Percentiles rank a stretch among this genome's conserved stretches.
Evolutionary conservation across 2,329 filamentous ascomycete species (phyloP).

Genomic region (Hymenoscyphus albidus): DNA sequence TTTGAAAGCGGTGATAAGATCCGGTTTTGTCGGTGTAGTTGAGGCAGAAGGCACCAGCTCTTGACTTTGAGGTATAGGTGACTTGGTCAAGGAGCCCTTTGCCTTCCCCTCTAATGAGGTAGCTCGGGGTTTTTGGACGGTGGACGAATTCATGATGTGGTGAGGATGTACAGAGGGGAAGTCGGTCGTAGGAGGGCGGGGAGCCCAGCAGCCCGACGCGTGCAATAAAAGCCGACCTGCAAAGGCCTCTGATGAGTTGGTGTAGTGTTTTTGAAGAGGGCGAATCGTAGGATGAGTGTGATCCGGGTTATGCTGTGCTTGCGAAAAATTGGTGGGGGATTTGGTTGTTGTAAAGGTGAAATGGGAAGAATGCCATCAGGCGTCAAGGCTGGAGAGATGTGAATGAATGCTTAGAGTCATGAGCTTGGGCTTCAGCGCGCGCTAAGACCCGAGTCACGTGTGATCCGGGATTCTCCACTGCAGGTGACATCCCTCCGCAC

Average conservation of each 20-base stretch:
- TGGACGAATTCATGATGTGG: background rate
- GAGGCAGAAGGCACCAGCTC: background rate
- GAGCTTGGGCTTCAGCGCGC: background rate
- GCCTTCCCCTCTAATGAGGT: background rate
- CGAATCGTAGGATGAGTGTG: background rate
- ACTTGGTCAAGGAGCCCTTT: background rate
- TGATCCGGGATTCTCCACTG: too few relatives aligned
- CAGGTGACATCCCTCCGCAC: too few relatives aligned
- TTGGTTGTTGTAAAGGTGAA: background rate
- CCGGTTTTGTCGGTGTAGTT: constrained; percentile 12
- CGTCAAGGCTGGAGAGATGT: background rate
- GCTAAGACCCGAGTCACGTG: background rate
- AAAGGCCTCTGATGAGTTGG: background rate
- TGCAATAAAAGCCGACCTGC: background rate
- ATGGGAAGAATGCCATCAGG: background rate
- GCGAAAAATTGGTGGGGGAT: background rate
- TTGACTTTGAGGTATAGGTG: background rate
- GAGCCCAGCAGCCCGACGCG: background rate
- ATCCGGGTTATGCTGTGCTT: background rate
- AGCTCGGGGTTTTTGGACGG: background rate
- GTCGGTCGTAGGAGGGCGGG: background rate
- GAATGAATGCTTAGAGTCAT: background rate
- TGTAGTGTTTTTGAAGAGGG: background rate
- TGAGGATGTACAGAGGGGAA: background rate
- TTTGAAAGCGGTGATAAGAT: constrained; percentile 29